Base-by-base conservation (phyloP, 371 early-diverging fungal genomes). In the Smittium mucronatum region DNA sequence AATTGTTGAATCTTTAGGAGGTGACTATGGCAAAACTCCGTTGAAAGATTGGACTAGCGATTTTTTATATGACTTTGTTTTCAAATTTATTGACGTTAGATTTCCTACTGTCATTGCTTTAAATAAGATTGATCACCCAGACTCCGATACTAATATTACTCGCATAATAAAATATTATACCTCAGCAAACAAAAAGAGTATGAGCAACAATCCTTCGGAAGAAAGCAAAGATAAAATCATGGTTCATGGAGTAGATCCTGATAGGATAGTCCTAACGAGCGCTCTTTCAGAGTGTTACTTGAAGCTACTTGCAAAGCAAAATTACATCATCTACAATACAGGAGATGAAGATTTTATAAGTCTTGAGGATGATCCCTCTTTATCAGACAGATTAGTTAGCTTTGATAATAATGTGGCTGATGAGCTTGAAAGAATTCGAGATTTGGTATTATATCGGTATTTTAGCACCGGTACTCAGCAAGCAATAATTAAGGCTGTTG, bases 101-200 rank as follows among this genome's bases (percentile, higher is more conserved):
- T 91, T 91, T 70, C 92, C 92, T 8, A 91, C 90, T 0, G 72
- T 91, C 57, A 82, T 91, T 59, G 90, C 91, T 1, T 75, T 91
- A 58, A 91, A 91, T 78, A 91, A 91, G 70, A 89, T 91, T 47
- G 92, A 91, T 70, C 80, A 89, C 71, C 85, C 92, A 0, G 91
- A 90, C 67, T 76, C 89, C 0, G 90, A 88, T 73, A 87, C 86
- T 74, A 89, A 90, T 72, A 89, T 91, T 58, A 83, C 88, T 36
- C 79, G 82, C 36, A 90, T 91, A 36, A 80, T 85, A 76, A 75
- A 87, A 17, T 84, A 84, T 70, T 91, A 91, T 71, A 84, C 79
- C 57, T n/a, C 17, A 25, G 63, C 63, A 78, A 80, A 73, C 83
- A 81, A 76, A 30, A 57, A 36, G 11, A 67, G 34, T 16, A 67